These are phyloP conservation scores for Madurella mycetomatis DNA, from an alignment of 2,329 filamentous ascomycete species.

Conservation along the genomic window DNA sequence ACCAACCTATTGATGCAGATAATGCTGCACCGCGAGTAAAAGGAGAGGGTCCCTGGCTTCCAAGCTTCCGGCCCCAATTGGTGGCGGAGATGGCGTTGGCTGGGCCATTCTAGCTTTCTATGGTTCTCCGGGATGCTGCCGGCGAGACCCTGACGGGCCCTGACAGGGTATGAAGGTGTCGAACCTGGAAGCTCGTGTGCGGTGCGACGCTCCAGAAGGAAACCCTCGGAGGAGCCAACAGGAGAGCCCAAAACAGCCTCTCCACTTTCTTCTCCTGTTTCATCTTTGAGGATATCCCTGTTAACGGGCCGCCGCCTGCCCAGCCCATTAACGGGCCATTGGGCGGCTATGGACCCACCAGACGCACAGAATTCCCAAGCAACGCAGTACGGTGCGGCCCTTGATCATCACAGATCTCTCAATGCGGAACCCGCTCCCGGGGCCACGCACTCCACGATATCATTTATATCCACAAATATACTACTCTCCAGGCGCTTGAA, in stretches of 20 bases:
- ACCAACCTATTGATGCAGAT: background rate
- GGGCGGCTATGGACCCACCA: background rate
- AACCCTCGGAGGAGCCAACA: background rate
- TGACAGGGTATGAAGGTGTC: too few relatives aligned
- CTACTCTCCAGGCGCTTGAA: too few relatives aligned
- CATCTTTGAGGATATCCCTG: slow-evolving; percentile 9
- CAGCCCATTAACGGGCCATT: slow-evolving; percentile 17
- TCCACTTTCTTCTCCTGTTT: slow-evolving; percentile 12
- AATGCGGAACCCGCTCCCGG: too few relatives aligned
- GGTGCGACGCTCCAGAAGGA: background rate
- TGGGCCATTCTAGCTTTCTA: background rate
- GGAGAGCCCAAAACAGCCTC: background rate
- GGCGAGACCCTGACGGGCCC: too few relatives aligned
- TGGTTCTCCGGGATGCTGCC: background rate
- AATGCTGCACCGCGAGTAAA: background rate
- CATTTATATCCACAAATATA: too few relatives aligned
- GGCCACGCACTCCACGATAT: too few relatives aligned
- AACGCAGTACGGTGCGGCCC: too few relatives aligned
- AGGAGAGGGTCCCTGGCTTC: background rate
- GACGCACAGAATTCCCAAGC: too few relatives aligned
- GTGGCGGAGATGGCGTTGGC: slow-evolving; percentile 10
- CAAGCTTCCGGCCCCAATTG: slow-evolving; percentile 3
- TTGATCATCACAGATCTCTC: too few relatives aligned
- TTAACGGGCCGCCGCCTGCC: background rate
- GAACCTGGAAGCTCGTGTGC: too few relatives aligned